Percentiles rank a stretch among this genome's conserved stretches.
phyloP scores from a whole-genome alignment of 306 rosid species.

The Abrus pulchellus region DNA sequence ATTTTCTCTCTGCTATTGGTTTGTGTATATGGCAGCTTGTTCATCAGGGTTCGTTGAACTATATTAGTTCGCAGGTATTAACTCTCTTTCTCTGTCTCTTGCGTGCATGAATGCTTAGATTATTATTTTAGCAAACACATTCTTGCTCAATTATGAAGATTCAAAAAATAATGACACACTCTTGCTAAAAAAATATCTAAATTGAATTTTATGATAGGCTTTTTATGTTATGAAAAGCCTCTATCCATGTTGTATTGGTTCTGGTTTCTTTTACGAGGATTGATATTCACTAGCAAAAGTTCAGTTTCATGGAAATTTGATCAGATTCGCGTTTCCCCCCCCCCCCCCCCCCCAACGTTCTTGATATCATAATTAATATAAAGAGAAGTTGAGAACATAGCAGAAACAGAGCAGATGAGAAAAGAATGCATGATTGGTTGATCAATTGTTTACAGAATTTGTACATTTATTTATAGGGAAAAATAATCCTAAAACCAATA shows the following conservation, averaged over 20 bases:
- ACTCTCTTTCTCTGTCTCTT: conserved; percentile 42
- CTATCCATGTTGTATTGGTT: conserved; percentile 13
- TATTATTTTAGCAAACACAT: neutral
- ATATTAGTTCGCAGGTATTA: conserved; percentile 72
- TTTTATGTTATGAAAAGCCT: neutral
- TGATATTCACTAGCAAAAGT: neutral
- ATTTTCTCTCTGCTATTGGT: conserved; percentile 41
- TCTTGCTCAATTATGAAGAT: conserved; percentile 24
- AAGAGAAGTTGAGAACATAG: no score
- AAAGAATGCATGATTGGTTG: no score
- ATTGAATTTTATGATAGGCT: neutral
- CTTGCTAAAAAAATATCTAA: neutral
- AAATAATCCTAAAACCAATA: no score
- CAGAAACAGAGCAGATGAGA: no score
- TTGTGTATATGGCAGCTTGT: conserved; percentile 61
- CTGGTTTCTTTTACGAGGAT: neutral
- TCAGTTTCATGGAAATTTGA: conserved; percentile 6
- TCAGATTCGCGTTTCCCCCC: neutral
- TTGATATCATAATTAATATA: no score
- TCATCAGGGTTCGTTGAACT: conserved; percentile 75
- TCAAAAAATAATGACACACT: conserved; percentile 3
- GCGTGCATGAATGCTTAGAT: conserved; percentile 24
- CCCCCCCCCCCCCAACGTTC: no score
- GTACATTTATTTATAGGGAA: no score
- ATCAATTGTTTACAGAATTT: no score